Conservation (phyloP, 1,284 basidiomycete genomes). For the Vanrija pseudolonga region DNA sequence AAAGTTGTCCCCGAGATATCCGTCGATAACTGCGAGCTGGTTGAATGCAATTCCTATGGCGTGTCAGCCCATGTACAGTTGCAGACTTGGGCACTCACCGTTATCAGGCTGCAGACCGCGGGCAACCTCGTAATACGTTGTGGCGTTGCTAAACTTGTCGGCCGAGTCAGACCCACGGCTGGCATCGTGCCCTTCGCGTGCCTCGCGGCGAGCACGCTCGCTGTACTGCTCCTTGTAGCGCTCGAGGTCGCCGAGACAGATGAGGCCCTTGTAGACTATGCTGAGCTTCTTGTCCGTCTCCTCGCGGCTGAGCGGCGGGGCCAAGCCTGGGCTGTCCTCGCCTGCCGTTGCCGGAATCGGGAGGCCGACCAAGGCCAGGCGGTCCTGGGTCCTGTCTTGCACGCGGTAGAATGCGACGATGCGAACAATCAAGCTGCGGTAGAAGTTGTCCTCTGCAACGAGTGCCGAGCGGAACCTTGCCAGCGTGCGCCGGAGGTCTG, state of each 20-base stretch:
- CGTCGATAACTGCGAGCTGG: constrained; percentile 87
- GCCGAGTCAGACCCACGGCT: background rate
- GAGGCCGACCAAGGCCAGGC: constrained; percentile 60
- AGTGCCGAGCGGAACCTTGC: constrained; percentile 83
- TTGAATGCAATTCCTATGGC: constrained; percentile 81
- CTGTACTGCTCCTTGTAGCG: constrained; percentile 84
- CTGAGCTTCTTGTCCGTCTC: constrained; percentile 63
- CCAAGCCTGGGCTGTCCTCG: constrained; percentile 9
- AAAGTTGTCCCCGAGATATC: constrained; percentile 79
- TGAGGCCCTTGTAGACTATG: constrained; percentile 78
- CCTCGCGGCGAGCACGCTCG: constrained; percentile 27
- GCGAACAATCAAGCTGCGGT: constrained; percentile 69
- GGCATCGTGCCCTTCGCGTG: constrained; percentile 14
- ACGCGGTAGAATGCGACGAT: constrained; percentile 62
- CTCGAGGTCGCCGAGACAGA: constrained; percentile 90
- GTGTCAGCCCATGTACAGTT: background rate
- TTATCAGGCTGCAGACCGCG: constrained; percentile 69
- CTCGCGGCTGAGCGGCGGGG: constrained; percentile 52
- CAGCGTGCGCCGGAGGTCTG: constrained; percentile 78
- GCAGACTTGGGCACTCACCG: constrained; percentile 38
- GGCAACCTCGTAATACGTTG: constrained; percentile 78
- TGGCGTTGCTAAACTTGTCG: constrained; percentile 62
- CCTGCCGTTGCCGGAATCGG: constrained; percentile 39
- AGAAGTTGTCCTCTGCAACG: constrained; percentile 81
- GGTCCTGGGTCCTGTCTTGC: constrained; percentile 19